phyloP scores from a whole-genome alignment of 2,329 filamentous ascomycete genomes.

The Colletotrichum melonis region DNA sequence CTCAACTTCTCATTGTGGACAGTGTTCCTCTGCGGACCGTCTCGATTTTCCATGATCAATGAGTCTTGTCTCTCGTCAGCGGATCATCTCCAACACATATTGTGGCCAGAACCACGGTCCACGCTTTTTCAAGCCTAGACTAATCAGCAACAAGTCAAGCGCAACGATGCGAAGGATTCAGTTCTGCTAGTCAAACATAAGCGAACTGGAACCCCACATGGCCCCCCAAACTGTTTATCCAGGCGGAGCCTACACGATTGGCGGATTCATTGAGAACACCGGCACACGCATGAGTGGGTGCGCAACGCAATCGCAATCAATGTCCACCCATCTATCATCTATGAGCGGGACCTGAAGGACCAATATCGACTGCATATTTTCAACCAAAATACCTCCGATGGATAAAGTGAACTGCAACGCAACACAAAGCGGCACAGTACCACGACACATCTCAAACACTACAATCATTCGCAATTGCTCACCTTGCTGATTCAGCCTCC shows the following conservation, averaged over 20 bases:
- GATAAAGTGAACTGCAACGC: conserved; percentile 23
- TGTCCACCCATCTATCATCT: conserved; percentile 11
- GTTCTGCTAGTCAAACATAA: conserved; percentile 29
- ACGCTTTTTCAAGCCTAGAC: conserved; percentile 19
- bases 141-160: conserved; percentile 23
- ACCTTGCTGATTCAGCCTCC: conserved; percentile 10
- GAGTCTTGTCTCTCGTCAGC: conserved; percentile 26
- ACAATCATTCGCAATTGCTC: neutral
- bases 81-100: conserved; percentile 12
- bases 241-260: neutral
- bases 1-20: conserved; percentile 24
- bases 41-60: neutral
- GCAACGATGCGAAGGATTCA: conserved; percentile 17
- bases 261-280: neutral
- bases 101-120: conserved; percentile 10
- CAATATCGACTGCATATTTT: conserved; percentile 19
- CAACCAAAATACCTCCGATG: conserved; percentile 29
- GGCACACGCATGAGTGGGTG: conserved; percentile 9
- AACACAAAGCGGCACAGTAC: conserved; percentile 14
- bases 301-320: conserved; percentile 15
- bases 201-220: conserved; percentile 23
- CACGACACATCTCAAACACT: neutral
- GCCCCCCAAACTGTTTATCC: conserved; percentile 8
- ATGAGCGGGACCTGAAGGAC: conserved; percentile 24
- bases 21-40: conserved; percentile 8